Evolutionary conservation across 257 asterid genomes (phyloP), one percentile per base, ranked within the genome.

Genomic region (Nicotiana obtusifolia): DNA sequence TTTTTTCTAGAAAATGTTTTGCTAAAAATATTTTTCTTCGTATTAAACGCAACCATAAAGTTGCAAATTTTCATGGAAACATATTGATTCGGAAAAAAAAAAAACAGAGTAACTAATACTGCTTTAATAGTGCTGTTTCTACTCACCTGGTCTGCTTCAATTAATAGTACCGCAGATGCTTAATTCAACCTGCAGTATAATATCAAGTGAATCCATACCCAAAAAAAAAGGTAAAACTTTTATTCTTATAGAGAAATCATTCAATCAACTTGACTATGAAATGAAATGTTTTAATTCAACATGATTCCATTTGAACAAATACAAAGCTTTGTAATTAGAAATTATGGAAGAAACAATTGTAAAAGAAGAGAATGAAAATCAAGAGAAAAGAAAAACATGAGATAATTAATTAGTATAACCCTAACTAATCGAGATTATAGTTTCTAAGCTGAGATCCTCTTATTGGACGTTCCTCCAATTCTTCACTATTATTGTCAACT

Each of bases 401-500:
- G 33, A 61, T 8, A 20, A 62, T 2, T 20, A n/a, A n/a, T 22
- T 4, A 69, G 3, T 30, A 3, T 20, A 41, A 20, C 11, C 22
- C 65, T 61, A 83, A 68, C 37, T 60, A 82, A 71, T 20, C 60
- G 7, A 71, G 54, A 20, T 41, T 41, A 7, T 22, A 71, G 19
- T 44, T 71, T 71, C 33, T 44, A 22, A 33, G 78, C 2, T 69
- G 33, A 35, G 31, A 33, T 67, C 28, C 76, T 35, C 53, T 52
- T 76, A 69, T 66, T 14, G 33, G 33, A 30, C 30, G 83, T 33
- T 80, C 83, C 66, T 84, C 87, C 61, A 64, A 61, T 14, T 75
- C 64, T 62, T 86, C 88, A 52, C 52, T 80, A 41, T 41, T 2
- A 28, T n/a, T 84, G 57, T 19, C 11, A 61, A 20, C 83, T 83